These are phyloP conservation scores for Colletotrichum orchidophilum DNA, from an alignment of 2,329 filamentous ascomycete species.

Conservation along the genomic window DNA sequence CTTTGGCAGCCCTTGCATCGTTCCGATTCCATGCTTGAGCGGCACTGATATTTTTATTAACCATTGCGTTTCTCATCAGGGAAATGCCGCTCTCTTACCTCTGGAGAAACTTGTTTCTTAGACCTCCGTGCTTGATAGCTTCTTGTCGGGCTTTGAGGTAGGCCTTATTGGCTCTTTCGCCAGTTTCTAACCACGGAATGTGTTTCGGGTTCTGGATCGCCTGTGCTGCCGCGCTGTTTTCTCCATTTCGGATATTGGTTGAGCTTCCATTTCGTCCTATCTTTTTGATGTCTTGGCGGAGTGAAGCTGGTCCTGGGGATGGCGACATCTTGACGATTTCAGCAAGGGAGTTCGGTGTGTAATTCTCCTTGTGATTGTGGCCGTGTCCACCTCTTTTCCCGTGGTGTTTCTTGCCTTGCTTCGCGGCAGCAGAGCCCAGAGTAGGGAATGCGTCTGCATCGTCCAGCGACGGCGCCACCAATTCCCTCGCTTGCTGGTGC, in stretches of 20 bases:
- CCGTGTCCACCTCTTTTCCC: slow-evolving; percentile 89
- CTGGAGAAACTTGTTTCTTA: slow-evolving; percentile 96
- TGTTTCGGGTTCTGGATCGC: slow-evolving; percentile 89
- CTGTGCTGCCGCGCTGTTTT: slow-evolving; percentile 83
- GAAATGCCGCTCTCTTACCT: slow-evolving; percentile 66
- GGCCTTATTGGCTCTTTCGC: slow-evolving; percentile 87
- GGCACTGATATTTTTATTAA: slow-evolving; percentile 64
- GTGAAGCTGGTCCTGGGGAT: slow-evolving; percentile 74
- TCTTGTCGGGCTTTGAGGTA: slow-evolving; percentile 96
- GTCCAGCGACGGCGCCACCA: slow-evolving; percentile 80
- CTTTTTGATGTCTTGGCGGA: slow-evolving; percentile 68
- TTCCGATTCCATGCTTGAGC: slow-evolving; percentile 99
- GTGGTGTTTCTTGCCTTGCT: slow-evolving; percentile 89
- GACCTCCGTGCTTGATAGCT: slow-evolving; percentile 95
- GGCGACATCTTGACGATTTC: slow-evolving; percentile 97
- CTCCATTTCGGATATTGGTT: slow-evolving; percentile 70
- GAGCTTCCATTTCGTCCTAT: slow-evolving; percentile 71
- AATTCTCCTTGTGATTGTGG: slow-evolving; percentile 74
- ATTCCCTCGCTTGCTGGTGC: slow-evolving; percentile 71
- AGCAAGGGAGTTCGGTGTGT: slow-evolving; percentile 80
- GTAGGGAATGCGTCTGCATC: slow-evolving; percentile 96
- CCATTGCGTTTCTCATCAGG: background rate
- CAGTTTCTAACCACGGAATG: slow-evolving; percentile 96
- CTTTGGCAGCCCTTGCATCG: slow-evolving; percentile 94
- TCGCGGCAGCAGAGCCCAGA: slow-evolving; percentile 78